These are phyloP conservation scores for Beauveria sp. DNA, from an alignment of 2,329 filamentous ascomycete genomes.

Conservation along the genomic window DNA sequence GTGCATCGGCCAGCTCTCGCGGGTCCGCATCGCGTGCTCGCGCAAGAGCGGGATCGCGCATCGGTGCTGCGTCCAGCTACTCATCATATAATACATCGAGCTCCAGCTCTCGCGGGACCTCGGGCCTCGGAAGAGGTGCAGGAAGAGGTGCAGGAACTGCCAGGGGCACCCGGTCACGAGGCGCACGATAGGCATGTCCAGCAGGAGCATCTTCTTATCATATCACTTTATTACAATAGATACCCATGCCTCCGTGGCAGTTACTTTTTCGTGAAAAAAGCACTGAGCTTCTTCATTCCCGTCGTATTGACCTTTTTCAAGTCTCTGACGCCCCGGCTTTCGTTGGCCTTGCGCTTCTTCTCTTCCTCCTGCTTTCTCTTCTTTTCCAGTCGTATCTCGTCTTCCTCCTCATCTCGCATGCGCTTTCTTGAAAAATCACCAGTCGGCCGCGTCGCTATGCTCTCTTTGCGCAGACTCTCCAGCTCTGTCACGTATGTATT, in stretches of 20 bases:
- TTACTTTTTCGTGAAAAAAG: constrained; percentile 75
- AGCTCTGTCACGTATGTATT: constrained; percentile 62
- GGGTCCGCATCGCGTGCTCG: constrained; percentile 25
- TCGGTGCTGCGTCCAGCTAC: constrained; percentile 19
- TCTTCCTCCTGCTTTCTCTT: constrained; percentile 82
- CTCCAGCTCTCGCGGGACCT: constrained; percentile 25
- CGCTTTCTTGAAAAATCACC: constrained; percentile 67
- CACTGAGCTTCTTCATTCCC: constrained; percentile 96
- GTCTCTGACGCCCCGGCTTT: constrained; percentile 69
- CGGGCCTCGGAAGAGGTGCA: constrained; percentile 28
- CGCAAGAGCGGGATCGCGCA: constrained; percentile 18
- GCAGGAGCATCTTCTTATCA: constrained; percentile 3
- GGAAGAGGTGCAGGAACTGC: constrained; percentile 26
- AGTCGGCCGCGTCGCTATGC: constrained; percentile 57
- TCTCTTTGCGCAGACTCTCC: constrained; percentile 61
- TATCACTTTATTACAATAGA: constrained; percentile 11
- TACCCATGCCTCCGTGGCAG: constrained; percentile 7
- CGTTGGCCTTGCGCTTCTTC: constrained; percentile 68
- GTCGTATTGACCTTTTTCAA: constrained; percentile 83
- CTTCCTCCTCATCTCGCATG: constrained; percentile 57
- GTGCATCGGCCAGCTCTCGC: constrained; percentile 20
- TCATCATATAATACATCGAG: constrained; percentile 21
- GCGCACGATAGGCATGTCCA: constrained; percentile 19
- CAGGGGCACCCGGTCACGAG: constrained; percentile 26
- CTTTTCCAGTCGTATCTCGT: constrained; percentile 64